Evolutionary conservation across 2,329 filamentous ascomycete genomes (phyloP).

Genomic region (Phaeomoniella chlamydospora): DNA sequence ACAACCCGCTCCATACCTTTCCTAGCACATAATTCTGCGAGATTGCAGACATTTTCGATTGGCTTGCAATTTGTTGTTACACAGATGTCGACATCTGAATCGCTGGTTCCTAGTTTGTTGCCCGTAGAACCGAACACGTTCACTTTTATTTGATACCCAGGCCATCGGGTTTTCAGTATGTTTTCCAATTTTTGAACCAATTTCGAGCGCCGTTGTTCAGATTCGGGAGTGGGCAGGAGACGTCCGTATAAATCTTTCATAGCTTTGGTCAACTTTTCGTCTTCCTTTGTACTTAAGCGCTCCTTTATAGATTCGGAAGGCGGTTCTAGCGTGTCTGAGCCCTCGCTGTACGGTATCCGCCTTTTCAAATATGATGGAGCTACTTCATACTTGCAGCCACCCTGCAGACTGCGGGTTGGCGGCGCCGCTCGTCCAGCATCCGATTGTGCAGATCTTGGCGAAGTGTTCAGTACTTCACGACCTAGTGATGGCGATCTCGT

Average conservation of each 20-base stretch:
- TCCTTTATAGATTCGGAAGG: constrained; percentile 55
- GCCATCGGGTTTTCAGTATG: constrained; percentile 83
- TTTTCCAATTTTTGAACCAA: constrained; percentile 79
- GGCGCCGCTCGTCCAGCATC: constrained; percentile 67
- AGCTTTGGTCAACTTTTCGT: constrained; percentile 60
- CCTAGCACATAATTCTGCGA: constrained; percentile 72
- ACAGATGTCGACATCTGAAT: constrained; percentile 96
- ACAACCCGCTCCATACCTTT: constrained; percentile 95
- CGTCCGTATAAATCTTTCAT: constrained; percentile 75
- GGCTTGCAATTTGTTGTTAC: constrained; percentile 85
- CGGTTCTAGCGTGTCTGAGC: constrained; percentile 57
- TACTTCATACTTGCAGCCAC: constrained; percentile 78
- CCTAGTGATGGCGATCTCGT: constrained; percentile 72
- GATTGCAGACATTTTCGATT: constrained; percentile 76
- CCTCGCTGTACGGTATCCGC: constrained; percentile 82
- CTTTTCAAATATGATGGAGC: constrained; percentile 66
- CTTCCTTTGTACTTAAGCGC: constrained; percentile 56
- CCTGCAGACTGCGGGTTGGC: constrained; percentile 50
- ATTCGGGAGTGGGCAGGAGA: constrained; percentile 68
- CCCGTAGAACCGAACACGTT: constrained; percentile 97
- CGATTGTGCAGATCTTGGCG: constrained; percentile 78
- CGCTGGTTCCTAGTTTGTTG: constrained; percentile 84
- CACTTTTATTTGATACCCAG: constrained; percentile 75
- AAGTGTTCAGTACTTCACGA: constrained; percentile 57
- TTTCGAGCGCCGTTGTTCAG: constrained; percentile 58